These are phyloP conservation scores for Cordyceps fumosorosea DNA, from an alignment of 2,329 filamentous ascomycete genomes.

Conservation along the genomic window DNA sequence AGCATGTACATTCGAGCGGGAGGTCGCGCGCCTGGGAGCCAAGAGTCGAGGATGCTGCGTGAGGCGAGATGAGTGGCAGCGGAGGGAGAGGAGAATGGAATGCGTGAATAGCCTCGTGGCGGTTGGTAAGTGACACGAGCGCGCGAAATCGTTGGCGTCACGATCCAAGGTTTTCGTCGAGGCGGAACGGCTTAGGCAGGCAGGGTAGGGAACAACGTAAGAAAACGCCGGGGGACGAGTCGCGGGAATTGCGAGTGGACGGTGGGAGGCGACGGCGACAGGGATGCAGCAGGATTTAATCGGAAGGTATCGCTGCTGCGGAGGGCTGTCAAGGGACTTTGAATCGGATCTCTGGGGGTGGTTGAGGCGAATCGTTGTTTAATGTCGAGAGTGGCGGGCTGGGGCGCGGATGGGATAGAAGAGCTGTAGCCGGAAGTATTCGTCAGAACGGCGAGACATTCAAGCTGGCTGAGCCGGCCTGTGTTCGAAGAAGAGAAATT, in stretches of 20 bases:
- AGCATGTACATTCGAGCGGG: neutral
- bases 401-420: slow-evolving; percentile 4
- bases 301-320: neutral
- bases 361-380: neutral
- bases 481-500: neutral
- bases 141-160: neutral
- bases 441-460: neutral
- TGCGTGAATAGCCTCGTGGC: neutral
- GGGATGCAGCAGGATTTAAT: neutral
- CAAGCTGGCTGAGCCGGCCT: neutral
- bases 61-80: neutral
- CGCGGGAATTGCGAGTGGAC: neutral
- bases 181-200: neutral
- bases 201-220: slow-evolving; percentile 1
- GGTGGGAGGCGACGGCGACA: neutral
- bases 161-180: neutral
- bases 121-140: neutral
- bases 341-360: neutral
- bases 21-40: neutral
- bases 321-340: neutral
- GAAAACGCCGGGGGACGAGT: neutral
- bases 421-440: neutral
- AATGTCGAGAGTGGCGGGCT: slow-evolving; percentile 1
- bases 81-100: neutral
- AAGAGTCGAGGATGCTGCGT: neutral